Base-by-base conservation (phyloP, 2,329 filamentous ascomycete species). In the Tolypocladium pustulatum region DNA sequence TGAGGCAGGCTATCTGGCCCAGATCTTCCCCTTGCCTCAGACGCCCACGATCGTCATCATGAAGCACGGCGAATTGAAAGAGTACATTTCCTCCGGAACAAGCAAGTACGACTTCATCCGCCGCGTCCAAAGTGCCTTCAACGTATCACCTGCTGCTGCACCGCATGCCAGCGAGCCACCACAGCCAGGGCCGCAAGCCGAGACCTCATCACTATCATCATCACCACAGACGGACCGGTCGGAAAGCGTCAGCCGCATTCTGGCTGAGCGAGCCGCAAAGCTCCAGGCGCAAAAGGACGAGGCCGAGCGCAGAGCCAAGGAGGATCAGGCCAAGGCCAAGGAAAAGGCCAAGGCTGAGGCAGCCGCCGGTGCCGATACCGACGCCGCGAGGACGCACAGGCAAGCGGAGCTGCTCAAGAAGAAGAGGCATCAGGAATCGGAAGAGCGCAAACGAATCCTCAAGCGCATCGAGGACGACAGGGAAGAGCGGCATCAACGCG, bases 31-130 rank as follows among this genome's bases (percentile, higher is more conserved):
- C 0, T 76, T 96, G n/a, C 81, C 84, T 1, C 84, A 84, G 64
- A 84, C 85, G n/a, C 92, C 93, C 0, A 88, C 88, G 1, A 74
- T 96, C 10, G 81, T 96, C 20, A 77, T 95, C 25, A 92, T 96
- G 65, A 84, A 86, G 68, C 88, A 91, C 72, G 90, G 88, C 10
- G 82, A 89, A 61, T 75, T 96, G 17, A 86, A 88, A 67, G 87
- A 93, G 70, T 91, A 92, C 69, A 79, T 96, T 12, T 78, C 84
- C 41, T 76, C 83, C 1, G 87, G 86, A 10, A 79, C 82, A 10
- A 73, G 77, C 17, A 86, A 83, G 67, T 81, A 87, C 20, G 85
- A 90, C 10, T 91, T 94, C 59, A 70, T 85, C 54, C 77, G 75
- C 17, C 70, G 74, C 20, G 57, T 75, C 27, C 66, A 69, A 57